Conservation (phyloP, 352 stramenopile species). For the Globisporangium spiculum region DNA sequence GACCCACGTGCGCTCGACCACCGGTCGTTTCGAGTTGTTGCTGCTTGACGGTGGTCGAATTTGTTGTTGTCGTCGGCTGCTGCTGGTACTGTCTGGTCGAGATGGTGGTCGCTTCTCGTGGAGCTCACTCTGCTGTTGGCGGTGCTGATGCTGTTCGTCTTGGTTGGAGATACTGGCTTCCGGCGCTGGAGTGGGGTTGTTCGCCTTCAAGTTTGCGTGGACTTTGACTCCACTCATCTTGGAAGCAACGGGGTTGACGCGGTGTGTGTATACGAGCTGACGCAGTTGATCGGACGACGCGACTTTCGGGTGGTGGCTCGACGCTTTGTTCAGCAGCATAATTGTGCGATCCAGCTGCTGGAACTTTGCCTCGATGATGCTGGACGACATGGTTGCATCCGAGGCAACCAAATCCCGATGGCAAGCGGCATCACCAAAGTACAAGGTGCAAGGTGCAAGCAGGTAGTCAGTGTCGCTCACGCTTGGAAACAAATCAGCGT, state of each 20-base stretch:
- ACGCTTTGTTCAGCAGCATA: constrained; percentile 34
- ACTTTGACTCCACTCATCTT: constrained; percentile 1
- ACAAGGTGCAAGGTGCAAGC: background rate
- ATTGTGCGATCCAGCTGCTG: constrained; percentile 53
- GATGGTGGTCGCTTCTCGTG: background rate
- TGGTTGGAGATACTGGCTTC: constrained; percentile 11
- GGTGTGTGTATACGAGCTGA: constrained; percentile 39
- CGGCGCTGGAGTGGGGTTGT: background rate
- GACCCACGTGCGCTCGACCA: constrained; percentile 19
- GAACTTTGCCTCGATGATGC: constrained; percentile 68
- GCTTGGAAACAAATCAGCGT: background rate
- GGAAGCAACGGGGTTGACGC: background rate
- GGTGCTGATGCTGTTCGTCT: constrained; percentile 5
- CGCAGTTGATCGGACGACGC: constrained; percentile 50
- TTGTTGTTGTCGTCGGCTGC: background rate
- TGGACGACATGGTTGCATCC: constrained; percentile 44
- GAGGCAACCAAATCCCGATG: background rate
- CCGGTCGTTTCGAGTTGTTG: constrained; percentile 4
- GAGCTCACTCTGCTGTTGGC: constrained; percentile 1
- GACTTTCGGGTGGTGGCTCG: constrained; percentile 23
- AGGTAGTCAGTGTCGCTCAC: background rate
- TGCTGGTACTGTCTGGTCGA: constrained; percentile 3
- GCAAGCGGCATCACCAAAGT: background rate
- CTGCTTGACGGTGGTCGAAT: background rate
- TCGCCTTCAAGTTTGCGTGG: background rate